Evolutionary conservation across 148 eudicot genomes (phyloP), one percentile per base, ranked within the genome.

Genomic region (Hydrangea macrophylla): DNA sequence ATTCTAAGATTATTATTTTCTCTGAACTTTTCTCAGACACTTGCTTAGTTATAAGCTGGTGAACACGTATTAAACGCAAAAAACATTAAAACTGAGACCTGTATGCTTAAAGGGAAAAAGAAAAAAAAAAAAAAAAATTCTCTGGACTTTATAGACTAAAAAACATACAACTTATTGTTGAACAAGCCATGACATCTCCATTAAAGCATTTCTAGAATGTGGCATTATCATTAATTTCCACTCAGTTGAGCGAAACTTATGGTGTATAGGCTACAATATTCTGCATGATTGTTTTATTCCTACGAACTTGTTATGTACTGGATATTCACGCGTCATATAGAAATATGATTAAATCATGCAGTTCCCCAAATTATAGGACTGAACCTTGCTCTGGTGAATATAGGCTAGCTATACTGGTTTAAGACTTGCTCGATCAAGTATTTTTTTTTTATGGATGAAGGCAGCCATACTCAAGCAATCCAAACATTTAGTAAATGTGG

Each of bases 401-500:
- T 8, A 48, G 5, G 25, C 40, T 27, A 20, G 25, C 36, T 9
- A 55, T 57, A 28, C 45, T 57, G 26, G 39, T 56, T 28, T 68
- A 27, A 30, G 28, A 20, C 58, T 57, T 24, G 6, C 7, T 71
- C 15, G 7, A 55, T n/a, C n/a, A n/a, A n/a, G n/a, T n/a, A n/a
- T n/a, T n/a, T 37, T 27, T 50, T 58, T 45, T 26, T 20, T 32
- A 75, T 75, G 78, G 78, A 68, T 24, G 32, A 27, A 32, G 25
- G 31, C 42, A 65, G 58, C 20, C 23, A 37, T 69, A 56, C 15
- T 42, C 64, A 26, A 62, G 51, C 53, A 35, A 56, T 39, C 30
- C 32, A 45, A 42, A 55, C 32, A 24, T 75, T 69, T 20, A 65
- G 73, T 26, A 60, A 53, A n/a, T 32, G 1, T 81, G 12, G 78